A percentile compares a stretch with the other conserved stretches of the same genome.
These are phyloP conservation scores for Fusarium sp. DNA, from an alignment of 2,329 filamentous ascomycete species.

Conservation along the genomic window DNA sequence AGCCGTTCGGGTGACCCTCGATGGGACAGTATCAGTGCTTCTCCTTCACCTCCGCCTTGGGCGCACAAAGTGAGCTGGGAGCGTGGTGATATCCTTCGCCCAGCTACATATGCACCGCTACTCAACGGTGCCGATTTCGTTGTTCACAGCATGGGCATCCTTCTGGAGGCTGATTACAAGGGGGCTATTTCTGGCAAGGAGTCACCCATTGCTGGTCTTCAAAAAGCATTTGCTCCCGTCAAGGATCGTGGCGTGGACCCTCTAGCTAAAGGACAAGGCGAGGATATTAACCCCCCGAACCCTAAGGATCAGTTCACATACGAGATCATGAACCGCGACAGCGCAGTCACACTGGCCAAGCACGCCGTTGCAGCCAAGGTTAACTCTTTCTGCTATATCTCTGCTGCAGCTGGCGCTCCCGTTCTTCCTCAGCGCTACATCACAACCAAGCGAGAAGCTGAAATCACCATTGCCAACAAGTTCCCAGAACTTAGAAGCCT, in stretches of 20 bases:
- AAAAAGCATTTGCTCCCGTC: constrained; percentile 78
- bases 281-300: constrained; percentile 73
- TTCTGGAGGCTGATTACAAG: constrained; percentile 98
- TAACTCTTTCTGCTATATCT: constrained; percentile 85
- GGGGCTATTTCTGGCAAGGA: constrained; percentile 86
- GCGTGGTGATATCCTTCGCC: constrained; percentile 86
- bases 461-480: constrained; percentile 76
- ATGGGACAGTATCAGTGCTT: constrained; percentile 85
- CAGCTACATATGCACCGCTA: constrained; percentile 80
- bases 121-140: constrained; percentile 85
- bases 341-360: constrained; percentile 83
- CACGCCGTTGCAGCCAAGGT: constrained; percentile 76
- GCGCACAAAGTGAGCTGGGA: constrained; percentile 87
- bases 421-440: constrained; percentile 89
- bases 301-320: constrained; percentile 86
- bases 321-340: constrained; percentile 96
- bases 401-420: constrained; percentile 86
- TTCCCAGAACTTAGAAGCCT: constrained; percentile 82
- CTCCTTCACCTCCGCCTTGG: constrained; percentile 79
- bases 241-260: constrained; percentile 77
- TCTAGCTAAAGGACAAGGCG: constrained; percentile 69
- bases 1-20: constrained; percentile 91
- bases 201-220: constrained; percentile 81
- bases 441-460: constrained; percentile 90
- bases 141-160: constrained; percentile 94